Base-by-base conservation (phyloP, 139 green algal genomes). In the Micractinium sp. region DNA sequence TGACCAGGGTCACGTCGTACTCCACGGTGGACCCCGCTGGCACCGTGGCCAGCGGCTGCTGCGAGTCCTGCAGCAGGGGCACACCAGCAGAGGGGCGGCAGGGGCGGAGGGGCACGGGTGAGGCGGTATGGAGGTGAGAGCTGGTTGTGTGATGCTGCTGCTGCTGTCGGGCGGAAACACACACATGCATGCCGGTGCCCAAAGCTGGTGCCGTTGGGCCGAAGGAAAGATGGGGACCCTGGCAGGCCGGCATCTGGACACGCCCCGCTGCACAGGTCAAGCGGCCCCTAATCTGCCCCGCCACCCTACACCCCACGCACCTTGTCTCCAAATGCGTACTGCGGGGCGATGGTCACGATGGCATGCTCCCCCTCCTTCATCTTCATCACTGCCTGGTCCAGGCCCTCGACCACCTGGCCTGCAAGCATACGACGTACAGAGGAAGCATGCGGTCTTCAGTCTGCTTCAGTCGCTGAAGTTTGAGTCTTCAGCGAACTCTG, bases 301-400 rank as follows among this genome's bases (percentile, higher is more conserved):
- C 41, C 69, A 23, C 19, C 9, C 22, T 38, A 71, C 4, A 53
- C 16, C 15, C 20, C 81, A 56, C 35, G 31, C 31, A 73, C 87
- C 87, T 85, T 20, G 7, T 85, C 89, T 4, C 94, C 95, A 84
- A 95, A 99, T 0, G 82, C 96, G 74, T 96, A 97, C 39, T 93
- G 74, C 12, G 97, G 93, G 66, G 92, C 78, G 7, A 99, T 84
- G 18, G 92, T 98, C 29, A 99, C 85, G 41, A 97, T 23, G 0
- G 94, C 93, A 14, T 80, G 80, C 92, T 99, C 97, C 3, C 91
- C 94, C 88, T 96, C 90, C 92, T 98, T 98, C 98, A 99, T 99
- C 89, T 97, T 95, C 91, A 94, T 91, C 33, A 99, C 91, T 7
- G 93, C 96, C 87, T 93, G 88, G 53, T 99, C 98, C 56, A 99